Evolutionary conservation across 192 early-diverging fungal species (phyloP), one percentile per base, ranked within the genome.

Genomic region (Rhizophagus prolifer): DNA sequence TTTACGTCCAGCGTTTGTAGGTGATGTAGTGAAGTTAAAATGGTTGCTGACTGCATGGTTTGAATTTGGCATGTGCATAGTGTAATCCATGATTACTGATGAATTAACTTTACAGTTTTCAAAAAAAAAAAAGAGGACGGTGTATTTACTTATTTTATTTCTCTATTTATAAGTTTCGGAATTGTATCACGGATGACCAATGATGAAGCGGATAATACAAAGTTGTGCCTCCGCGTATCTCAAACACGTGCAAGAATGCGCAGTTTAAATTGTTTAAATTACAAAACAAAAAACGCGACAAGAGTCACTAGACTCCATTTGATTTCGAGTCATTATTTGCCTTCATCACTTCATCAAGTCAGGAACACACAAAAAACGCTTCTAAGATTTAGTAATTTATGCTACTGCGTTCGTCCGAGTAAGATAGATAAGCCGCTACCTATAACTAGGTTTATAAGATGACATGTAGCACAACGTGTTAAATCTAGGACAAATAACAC

Each of bases 1-100:
- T 70, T 70, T 70, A 47, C 44, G 38, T 70, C 68, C 68, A 47
- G 25, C 44, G 23, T 26, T 70, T 28, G 23, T 70, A 26, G 68
- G 19, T 16, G 38, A 14, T 2, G 38, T n/a, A 70, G n/a, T 26
- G 28, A 70, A 46, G 25, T 26, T 47, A 46, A 38, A 38, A 70
- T 47, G 23, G n/a, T 50, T 38, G 23, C 23, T 50, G 13, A 25
- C 16, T 13, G 68, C n/a, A 70, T 54, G 38, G 21, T 23, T 67
- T 12, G 34, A 38, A n/a, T 67, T 67, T 36, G 65, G 13, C 19
- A 67, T n/a, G 65, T 36, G 30, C 34, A 67, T 38, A 38, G 65
- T 36, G 21, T 67, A 67, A 38, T 67, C 65, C 65, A 67, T 67
- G 13, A 9, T 36, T 41, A 67, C 34, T 67, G 34, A 67, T 67